Conservation (phyloP, 495 filamentous ascomycete species). For the Penicillium roqueforti region DNA sequence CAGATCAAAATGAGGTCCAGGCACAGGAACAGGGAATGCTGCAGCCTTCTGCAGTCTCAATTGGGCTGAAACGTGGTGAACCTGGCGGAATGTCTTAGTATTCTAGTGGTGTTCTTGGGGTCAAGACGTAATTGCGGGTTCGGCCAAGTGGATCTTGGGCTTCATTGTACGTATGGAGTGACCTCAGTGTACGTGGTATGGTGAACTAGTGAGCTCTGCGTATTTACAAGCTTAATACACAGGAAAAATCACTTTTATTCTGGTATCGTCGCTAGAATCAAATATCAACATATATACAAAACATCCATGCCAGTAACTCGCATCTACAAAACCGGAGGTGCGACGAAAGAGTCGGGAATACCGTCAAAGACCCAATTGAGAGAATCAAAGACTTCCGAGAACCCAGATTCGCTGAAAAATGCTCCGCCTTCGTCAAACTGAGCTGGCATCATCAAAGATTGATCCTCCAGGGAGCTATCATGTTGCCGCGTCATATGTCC, state of each 20-base stretch:
- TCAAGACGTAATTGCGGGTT: neutral
- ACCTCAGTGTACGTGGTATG: no score
- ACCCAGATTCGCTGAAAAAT: conserved; percentile 44
- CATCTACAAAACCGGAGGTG: conserved; percentile 36
- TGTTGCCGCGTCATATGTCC: conserved; percentile 29
- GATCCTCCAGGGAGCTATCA: conserved; percentile 32
- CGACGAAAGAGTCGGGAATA: conserved; percentile 42
- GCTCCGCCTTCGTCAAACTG: conserved; percentile 41
- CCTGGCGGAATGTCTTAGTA: neutral
- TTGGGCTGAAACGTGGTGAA: neutral
- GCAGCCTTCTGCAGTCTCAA: conserved; percentile 2
- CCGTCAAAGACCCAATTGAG: conserved; percentile 50
- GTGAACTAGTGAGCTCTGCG: no score
- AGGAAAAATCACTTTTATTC: conserved; percentile 22
- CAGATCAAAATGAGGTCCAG: conserved; percentile 2
- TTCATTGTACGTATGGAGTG: neutral
- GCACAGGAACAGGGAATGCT: neutral
- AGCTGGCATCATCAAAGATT: conserved; percentile 34
- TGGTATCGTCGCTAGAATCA: conserved; percentile 23
- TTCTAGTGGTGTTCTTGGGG: neutral
- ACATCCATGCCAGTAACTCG: neutral
- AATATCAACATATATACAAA: conserved; percentile 14
- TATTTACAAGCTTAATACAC: no score
- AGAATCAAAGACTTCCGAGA: conserved; percentile 47
- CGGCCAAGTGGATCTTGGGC: conserved; percentile 6